phyloP scores from a whole-genome alignment of 2,329 filamentous ascomycete genomes.

The Aspergillus brunneoviolaceus region DNA sequence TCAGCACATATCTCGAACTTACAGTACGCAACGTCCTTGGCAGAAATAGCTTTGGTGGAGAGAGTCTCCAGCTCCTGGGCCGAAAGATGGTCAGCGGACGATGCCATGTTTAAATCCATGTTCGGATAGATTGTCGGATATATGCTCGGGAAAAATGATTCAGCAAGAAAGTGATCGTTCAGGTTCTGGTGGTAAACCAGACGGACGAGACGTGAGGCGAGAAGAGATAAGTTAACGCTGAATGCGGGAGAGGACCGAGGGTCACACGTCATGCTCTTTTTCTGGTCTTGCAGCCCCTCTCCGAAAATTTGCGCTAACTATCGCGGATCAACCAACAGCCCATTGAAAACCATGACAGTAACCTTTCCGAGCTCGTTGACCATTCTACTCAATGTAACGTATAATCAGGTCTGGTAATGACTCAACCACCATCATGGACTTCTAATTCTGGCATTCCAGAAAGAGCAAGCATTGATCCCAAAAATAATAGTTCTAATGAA shows the following conservation, averaged over 20 bases:
- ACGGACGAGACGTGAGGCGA: background rate
- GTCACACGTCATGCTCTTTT: background rate
- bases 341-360: background rate
- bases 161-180: background rate
- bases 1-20: conserved; percentile 30
- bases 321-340: background rate
- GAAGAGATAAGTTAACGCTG: background rate
- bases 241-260: background rate
- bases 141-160: background rate
- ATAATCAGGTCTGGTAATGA: no score
- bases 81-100: conserved; percentile 48
- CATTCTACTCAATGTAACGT: no score
- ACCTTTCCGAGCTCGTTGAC: no score
- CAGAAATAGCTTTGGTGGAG: conserved; percentile 61
- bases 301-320: background rate
- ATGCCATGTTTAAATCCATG: conserved; percentile 20
- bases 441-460: no score
- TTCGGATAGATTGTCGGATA: background rate
- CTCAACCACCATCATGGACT: no score
- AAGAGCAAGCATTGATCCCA: no score
- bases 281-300: background rate
- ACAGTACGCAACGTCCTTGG: conserved; percentile 82
- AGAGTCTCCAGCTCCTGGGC: conserved; percentile 65
- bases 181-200: background rate
- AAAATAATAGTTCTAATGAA: no score